phyloP scores from a whole-genome alignment of 2,329 filamentous ascomycete genomes.

The Fusarium pilosicola region DNA sequence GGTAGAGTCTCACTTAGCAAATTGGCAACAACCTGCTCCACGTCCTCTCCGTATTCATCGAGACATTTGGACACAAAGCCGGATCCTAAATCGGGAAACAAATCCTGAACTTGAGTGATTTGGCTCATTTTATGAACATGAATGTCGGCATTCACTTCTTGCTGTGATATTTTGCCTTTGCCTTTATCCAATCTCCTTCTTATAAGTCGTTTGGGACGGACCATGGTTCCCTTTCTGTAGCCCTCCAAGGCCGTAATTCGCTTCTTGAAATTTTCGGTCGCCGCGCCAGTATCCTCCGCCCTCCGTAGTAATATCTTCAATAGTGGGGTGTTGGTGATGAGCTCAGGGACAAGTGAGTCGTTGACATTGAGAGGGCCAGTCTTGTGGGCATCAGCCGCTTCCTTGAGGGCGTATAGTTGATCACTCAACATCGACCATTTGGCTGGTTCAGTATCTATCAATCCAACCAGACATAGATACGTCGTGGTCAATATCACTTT shows the following conservation, averaged over 20 bases:
- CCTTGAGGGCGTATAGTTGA: conserved; percentile 83
- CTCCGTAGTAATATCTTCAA: conserved; percentile 69
- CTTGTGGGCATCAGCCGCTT: conserved; percentile 72
- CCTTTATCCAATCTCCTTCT: conserved; percentile 72
- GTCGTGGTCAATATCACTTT: conserved; percentile 76
- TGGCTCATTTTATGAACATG: conserved; percentile 86
- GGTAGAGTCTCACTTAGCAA: conserved; percentile 83
- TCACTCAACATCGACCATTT: conserved; percentile 83
- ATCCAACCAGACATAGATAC: conserved; percentile 78
- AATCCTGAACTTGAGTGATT: conserved; percentile 89
- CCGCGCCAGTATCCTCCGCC: conserved; percentile 59
- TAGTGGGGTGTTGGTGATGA: conserved; percentile 83
- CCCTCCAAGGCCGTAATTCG: conserved; percentile 68
- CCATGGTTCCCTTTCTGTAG: conserved; percentile 67
- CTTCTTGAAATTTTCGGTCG: conserved; percentile 66
- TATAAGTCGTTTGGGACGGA: conserved; percentile 60
- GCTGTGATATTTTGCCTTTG: conserved; percentile 60
- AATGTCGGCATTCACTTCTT: conserved; percentile 59
- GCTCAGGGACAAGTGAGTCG: conserved; percentile 80
- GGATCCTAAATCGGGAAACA: conserved; percentile 88
- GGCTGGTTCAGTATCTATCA: conserved; percentile 72
- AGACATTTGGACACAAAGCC: conserved; percentile 83
- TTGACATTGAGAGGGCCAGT: conserved; percentile 64
- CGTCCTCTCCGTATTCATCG: conserved; percentile 80
- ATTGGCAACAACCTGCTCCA: conserved; percentile 83